Conservation (phyloP, 73 alveolate genomes). For the Paramecium primaurelia region DNA sequence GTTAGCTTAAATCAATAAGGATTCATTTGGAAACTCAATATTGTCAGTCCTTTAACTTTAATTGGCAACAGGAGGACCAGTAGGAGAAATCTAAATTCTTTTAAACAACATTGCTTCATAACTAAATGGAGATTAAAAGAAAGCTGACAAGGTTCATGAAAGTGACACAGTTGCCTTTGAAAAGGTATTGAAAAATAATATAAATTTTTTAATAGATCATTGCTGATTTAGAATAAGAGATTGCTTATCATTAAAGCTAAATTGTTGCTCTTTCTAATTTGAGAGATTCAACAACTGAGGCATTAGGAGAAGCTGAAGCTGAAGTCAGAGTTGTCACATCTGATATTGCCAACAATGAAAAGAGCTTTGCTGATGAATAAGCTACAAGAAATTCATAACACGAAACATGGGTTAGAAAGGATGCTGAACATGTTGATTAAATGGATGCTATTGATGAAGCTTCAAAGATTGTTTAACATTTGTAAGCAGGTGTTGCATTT, state of each 20-base stretch:
- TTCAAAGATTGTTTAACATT: constrained; percentile 38
- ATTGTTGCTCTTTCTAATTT: constrained; percentile 15
- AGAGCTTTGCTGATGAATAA: constrained; percentile 24
- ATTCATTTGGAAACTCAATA: constrained; percentile 30
- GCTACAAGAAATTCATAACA: neutral
- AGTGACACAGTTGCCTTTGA: constrained; percentile 31
- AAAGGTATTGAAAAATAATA: neutral
- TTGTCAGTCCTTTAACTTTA: constrained; percentile 22
- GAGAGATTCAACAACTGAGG: constrained; percentile 35
- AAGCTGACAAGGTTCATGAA: constrained; percentile 48
- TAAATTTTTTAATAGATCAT: neutral
- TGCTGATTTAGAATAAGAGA: constrained; percentile 15
- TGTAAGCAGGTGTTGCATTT: constrained; percentile 54
- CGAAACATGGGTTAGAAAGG: constrained; percentile 36
- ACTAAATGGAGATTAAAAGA: constrained; percentile 32
- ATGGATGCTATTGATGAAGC: constrained; percentile 47
- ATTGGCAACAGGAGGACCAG: constrained; percentile 47
- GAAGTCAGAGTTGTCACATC: constrained; percentile 47
- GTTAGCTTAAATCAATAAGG: constrained; percentile 19
- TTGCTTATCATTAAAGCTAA: neutral
- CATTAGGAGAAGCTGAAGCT: constrained; percentile 36
- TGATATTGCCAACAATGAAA: constrained; percentile 38
- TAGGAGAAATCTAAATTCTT: constrained; percentile 35
- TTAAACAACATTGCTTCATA: constrained; percentile 37
- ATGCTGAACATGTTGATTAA: constrained; percentile 40